Percentiles rank a stretch among this genome's conserved stretches.
Conservation (phyloP, 352 stramenopile species). For the Globisporangium paroecandrum region DNA sequence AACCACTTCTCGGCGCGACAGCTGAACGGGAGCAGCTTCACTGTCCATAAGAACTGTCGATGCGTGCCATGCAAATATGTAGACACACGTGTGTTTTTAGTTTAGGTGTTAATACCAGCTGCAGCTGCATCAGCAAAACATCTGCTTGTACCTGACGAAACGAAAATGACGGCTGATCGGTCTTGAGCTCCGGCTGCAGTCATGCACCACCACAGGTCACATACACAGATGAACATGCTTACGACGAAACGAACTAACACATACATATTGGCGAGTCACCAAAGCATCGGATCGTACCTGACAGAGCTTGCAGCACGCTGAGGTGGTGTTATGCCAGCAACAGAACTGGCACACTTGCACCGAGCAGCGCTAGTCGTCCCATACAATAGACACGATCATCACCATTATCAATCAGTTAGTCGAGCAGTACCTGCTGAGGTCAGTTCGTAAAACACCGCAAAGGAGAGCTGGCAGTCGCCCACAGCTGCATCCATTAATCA, state of each 20-base stretch:
- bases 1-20: conserved; percentile 51
- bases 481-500: neutral
- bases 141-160: conserved; percentile 25
- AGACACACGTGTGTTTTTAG: neutral
- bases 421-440: neutral
- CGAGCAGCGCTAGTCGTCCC: conserved; percentile 29
- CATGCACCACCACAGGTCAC: neutral
- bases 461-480: neutral
- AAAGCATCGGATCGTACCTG: conserved; percentile 17
- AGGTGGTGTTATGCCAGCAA: conserved; percentile 27
- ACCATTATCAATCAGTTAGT: neutral
- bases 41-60: conserved; percentile 34
- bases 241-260: neutral
- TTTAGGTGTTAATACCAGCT: neutral
- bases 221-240: neutral
- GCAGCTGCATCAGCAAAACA: neutral
- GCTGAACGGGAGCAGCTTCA: conserved; percentile 48
- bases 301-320: conserved; percentile 38
- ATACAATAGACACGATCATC: conserved; percentile 5
- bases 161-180: conserved; percentile 34
- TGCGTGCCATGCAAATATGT: too few relatives aligned
- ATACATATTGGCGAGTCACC: too few relatives aligned
- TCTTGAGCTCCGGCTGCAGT: conserved; percentile 31
- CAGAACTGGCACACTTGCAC: conserved; percentile 42
- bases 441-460: neutral